phyloP scores from a whole-genome alignment of 345 rosid species.

The Salix dunnii region DNA sequence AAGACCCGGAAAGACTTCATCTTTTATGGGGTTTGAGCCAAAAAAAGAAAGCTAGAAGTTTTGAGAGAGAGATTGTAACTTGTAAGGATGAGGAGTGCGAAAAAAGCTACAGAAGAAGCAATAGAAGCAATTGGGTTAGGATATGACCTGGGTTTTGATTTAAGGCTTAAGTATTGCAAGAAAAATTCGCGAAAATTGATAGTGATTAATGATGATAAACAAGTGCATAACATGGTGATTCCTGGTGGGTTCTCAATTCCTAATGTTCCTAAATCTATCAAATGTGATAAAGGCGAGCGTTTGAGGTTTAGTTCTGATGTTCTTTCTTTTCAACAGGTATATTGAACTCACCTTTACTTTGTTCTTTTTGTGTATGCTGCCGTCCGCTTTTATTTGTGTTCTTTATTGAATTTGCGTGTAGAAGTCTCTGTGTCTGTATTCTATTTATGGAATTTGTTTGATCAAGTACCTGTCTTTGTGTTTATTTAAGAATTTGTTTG shows the following conservation, averaged over 20 bases:
- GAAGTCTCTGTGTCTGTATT: not conserved
- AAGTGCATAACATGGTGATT: conserved; percentile 20
- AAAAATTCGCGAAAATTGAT: conserved; percentile 7
- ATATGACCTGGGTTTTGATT: conserved; percentile 24
- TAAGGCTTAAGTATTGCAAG: conserved; percentile 30
- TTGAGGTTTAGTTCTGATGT: conserved; percentile 28
- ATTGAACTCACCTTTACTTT: not conserved
- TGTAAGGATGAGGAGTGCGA: conserved; percentile 7
- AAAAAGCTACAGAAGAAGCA: conserved; percentile 27
- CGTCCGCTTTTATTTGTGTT: not conserved
- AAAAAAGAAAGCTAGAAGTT: not conserved
- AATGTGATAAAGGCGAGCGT: conserved; percentile 35
- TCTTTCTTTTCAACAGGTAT: conserved; percentile 35
- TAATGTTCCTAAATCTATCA: conserved; percentile 23
- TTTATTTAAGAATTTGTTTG: not conserved
- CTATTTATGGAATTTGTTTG: not conserved
- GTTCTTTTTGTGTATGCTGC: not conserved
- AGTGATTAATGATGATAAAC: conserved; percentile 3
- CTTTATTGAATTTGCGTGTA: not conserved
- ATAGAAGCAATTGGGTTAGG: conserved; percentile 28
- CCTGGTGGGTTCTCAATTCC: conserved; percentile 37
- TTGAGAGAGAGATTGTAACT: not conserved
- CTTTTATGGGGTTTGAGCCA: not conserved
- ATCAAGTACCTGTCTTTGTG: not conserved
- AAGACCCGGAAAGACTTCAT: not conserved